Evolutionary conservation across 2,329 filamentous ascomycete species (phyloP).

Genomic region (Chaetothyriales sp.): DNA sequence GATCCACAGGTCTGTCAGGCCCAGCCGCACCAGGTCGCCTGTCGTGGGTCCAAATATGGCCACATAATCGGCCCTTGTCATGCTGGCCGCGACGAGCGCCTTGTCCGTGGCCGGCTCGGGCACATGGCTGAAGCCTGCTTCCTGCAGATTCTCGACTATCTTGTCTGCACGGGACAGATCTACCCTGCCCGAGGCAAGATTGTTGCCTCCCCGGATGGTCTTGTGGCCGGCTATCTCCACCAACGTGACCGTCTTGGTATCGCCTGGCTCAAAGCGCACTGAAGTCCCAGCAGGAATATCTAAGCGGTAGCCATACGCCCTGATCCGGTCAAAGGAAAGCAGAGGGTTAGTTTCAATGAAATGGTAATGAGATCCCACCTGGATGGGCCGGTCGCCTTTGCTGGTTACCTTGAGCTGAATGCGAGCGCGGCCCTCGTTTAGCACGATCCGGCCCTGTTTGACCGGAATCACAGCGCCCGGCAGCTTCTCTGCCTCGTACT

Average conservation of each 20-base stretch:
- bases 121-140: constrained; percentile 62
- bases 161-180: constrained; percentile 47
- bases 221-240: constrained; percentile 74
- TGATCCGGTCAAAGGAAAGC: constrained; percentile 70
- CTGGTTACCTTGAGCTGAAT: constrained; percentile 65
- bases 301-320: constrained; percentile 69
- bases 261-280: constrained; percentile 84
- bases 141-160: constrained; percentile 52
- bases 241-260: constrained; percentile 74
- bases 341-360: constrained; percentile 90
- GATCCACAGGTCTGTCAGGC: constrained; percentile 77
- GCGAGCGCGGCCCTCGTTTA: constrained; percentile 62
- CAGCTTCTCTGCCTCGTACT: constrained; percentile 51
- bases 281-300: constrained; percentile 87
- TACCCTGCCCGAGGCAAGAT: constrained; percentile 56
- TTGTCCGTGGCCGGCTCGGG: constrained; percentile 48
- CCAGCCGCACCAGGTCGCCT: constrained; percentile 69
- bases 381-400: constrained; percentile 75
- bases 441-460: constrained; percentile 47
- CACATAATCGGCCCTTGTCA: constrained; percentile 65
- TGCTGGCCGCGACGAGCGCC: constrained; percentile 44
- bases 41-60: constrained; percentile 88
- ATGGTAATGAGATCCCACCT: constrained; percentile 88
- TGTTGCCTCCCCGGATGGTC: constrained; percentile 73
- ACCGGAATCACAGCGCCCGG: constrained; percentile 67